These are phyloP conservation scores for Cucurbita argyrosperma DNA, from an alignment of 306 rosid genomes.

Conservation along the genomic window DNA sequence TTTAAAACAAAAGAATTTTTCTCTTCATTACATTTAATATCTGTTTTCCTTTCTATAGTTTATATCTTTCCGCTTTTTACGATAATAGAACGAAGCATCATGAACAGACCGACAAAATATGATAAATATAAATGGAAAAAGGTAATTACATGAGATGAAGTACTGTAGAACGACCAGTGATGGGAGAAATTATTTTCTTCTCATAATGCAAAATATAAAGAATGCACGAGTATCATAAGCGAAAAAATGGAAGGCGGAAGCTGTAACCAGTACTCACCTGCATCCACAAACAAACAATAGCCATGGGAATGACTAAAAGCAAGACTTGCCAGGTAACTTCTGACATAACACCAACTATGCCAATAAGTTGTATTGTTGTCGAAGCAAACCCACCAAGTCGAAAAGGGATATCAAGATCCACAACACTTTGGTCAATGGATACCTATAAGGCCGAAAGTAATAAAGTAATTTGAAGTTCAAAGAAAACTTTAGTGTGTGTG, in stretches of 20 bases:
- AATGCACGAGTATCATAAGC: neutral
- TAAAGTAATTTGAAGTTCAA: neutral
- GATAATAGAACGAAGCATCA: neutral
- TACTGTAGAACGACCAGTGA: neutral
- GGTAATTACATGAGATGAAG: neutral
- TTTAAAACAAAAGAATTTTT: neutral
- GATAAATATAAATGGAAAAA: neutral
- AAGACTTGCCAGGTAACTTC: constrained; percentile 88
- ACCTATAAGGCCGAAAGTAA: constrained; percentile 33
- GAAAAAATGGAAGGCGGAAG: neutral
- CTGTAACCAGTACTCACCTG: constrained; percentile 40
- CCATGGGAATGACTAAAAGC: constrained; percentile 84
- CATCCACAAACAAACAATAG: constrained; percentile 96
- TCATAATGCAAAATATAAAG: neutral
- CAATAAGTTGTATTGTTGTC: constrained; percentile 81
- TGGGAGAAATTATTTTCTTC: neutral
- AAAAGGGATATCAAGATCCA: constrained; percentile 96
- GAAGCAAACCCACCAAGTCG: constrained; percentile 96
- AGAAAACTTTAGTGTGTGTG: neutral
- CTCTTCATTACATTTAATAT: neutral
- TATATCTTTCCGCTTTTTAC: neutral
- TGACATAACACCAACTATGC: constrained; percentile 85
- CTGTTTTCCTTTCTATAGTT: neutral
- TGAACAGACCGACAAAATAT: neutral
- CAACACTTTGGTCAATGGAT: constrained; percentile 90